Evolutionary conservation across 2,329 filamentous ascomycete species (phyloP), one percentile per base, ranked within the genome.

Genomic region (Claviceps digitariae): DNA sequence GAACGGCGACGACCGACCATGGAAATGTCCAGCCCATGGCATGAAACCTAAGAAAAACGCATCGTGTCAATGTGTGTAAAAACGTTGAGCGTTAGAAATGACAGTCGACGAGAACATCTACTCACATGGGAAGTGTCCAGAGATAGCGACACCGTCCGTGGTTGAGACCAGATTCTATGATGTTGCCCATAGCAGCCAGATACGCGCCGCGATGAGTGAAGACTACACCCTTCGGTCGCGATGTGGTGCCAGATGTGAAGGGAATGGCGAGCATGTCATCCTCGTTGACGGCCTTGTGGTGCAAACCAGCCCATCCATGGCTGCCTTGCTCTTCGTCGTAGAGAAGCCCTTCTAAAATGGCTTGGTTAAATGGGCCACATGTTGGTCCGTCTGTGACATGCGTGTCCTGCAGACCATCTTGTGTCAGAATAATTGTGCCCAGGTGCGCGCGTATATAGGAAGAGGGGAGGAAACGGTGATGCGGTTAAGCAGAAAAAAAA

Each of bases 191-290:
- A 0, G 89, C 76, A 0, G 89, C 91, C 13, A 98, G 75, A 64
- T 97, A 98, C 8, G 82, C 82, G 4, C 90, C 87, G 48, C 93
- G 79, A 67, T 97, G 88, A 1, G 89, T 96, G 64, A 86, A 96
- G 53, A 95, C 83, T 3, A 96, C 91, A 5, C 93, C 93, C 67
- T 98, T 97, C 1, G 93, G 93, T 31, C 79, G 76, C 0, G 90
- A 90, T 0, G 93, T 97, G 1, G 93, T 97, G 4, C 91, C 91
- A 29, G 86, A 93, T 0, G 93, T 98, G 67, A 97, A 97, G 1
- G 91, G 88, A 53, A 98, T 81, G 3, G 90, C 89, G 56, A 97
- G 78, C 60, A 88, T 78, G 56, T 82, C 82, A 59, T 95, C 85
- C 66, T 98, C 93, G 61, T 89, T 77, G 1, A 75, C 72, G 3